Conservation (phyloP, 345 rosid genomes). For the Aethionema arabicum region DNA sequence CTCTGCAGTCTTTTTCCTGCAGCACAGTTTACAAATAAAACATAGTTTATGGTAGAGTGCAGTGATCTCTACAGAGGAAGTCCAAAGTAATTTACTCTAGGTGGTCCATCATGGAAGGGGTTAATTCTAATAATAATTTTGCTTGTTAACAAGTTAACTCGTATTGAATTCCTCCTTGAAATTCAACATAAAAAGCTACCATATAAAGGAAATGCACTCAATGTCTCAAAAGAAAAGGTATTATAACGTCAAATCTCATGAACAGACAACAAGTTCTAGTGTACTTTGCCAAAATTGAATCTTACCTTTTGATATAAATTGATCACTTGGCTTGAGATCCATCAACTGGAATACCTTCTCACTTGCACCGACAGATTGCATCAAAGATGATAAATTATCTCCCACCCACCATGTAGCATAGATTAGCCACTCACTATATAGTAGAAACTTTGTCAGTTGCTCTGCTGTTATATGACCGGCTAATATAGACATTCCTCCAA, state of each 20-base stretch:
- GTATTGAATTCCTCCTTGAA: too few species aligned
- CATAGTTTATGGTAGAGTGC: slow-evolving; percentile 19
- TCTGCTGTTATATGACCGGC: slow-evolving; percentile 87
- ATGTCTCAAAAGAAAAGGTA: slow-evolving; percentile 3
- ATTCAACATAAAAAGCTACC: too few species aligned
- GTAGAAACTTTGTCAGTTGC: slow-evolving; percentile 87
- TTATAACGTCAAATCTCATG: slow-evolving; percentile 1
- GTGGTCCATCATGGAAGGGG: slow-evolving; percentile 12
- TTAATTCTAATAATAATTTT: slow-evolving; percentile 5
- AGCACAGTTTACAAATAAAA: slow-evolving; percentile 24
- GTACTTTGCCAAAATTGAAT: slow-evolving; percentile 15
- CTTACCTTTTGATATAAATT: slow-evolving; percentile 78
- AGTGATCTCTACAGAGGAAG: slow-evolving; percentile 18
- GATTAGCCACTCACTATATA: slow-evolving; percentile 96
- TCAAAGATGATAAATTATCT: slow-evolving; percentile 80
- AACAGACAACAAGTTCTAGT: slow-evolving; percentile 9
- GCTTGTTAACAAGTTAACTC: slow-evolving; percentile 5
- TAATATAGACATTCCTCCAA: slow-evolving; percentile 89
- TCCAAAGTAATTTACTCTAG: slow-evolving; percentile 16
- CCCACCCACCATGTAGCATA: slow-evolving; percentile 98
- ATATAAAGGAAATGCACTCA: too few species aligned
- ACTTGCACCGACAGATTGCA: slow-evolving; percentile 99
- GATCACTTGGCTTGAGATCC: slow-evolving; percentile 87
- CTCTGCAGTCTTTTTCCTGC: slow-evolving; percentile 59
- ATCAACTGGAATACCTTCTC: slow-evolving; percentile 97